A percentile compares a stretch with the other conserved stretches of the same genome.
Evolutionary conservation across 2,329 filamentous ascomycete genomes (phyloP).

Genomic region (Fusarium sambucinum): DNA sequence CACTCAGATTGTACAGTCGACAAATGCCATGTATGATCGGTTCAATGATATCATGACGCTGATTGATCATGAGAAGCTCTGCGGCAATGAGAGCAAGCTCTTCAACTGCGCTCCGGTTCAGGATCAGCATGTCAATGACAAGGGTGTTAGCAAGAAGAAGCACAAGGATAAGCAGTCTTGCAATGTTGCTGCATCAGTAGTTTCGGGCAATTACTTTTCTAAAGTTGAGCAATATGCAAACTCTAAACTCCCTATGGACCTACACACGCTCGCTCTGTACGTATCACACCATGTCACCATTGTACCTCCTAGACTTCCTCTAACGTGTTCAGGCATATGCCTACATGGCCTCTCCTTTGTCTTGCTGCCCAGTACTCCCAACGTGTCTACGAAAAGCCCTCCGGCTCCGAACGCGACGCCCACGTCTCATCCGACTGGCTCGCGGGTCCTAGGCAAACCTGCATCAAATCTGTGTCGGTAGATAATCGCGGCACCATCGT

Average conservation of each 20-base stretch:
- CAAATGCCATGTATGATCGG: conserved; percentile 67
- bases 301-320: not conserved
- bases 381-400: conserved; percentile 76
- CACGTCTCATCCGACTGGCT: conserved; percentile 79
- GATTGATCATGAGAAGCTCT: conserved; percentile 73
- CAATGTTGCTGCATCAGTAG: conserved; percentile 43
- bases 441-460: conserved; percentile 85
- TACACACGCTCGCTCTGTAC: conserved; percentile 76
- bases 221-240: conserved; percentile 86
- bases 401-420: conserved; percentile 72
- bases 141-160: conserved; percentile 32
- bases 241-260: conserved; percentile 74
- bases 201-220: conserved; percentile 71
- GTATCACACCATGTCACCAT: conserved; percentile 48
- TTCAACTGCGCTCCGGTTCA: conserved; percentile 52
- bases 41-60: conserved; percentile 77
- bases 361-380: conserved; percentile 83
- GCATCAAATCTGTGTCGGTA: conserved; percentile 82
- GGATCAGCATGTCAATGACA: conserved; percentile 8
- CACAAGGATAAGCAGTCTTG: conserved; percentile 34
- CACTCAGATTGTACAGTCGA: conserved; percentile 59
- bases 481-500: conserved; percentile 84
- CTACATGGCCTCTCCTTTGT: conserved; percentile 81
- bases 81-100: conserved; percentile 67
- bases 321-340: conserved; percentile 67